Base-by-base conservation (phyloP, 768 basidiomycete genomes). In the Chiua virens region DNA sequence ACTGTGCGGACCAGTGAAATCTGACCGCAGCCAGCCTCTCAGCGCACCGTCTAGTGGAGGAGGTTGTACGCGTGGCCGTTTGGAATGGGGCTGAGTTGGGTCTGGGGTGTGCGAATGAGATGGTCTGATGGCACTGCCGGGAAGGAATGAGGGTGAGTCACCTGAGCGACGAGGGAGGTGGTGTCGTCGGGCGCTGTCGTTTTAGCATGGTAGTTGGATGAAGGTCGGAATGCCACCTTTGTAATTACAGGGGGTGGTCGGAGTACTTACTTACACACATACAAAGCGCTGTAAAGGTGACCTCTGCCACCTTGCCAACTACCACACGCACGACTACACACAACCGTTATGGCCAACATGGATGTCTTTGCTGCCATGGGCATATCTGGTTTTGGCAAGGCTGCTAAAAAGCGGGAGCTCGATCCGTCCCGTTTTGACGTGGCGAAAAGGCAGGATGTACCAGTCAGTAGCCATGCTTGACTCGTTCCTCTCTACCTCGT, bases 321-420 rank as follows among this genome's bases (percentile, higher is more conserved):
- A 20, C 15, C 47, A 34, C 8, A 35, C 17, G 30, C 13, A 30
- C 52, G 7, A 42, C 53, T 42, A 56, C 43, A 41, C 21, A 43
- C 8, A 52, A 32, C 39, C 59, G 49, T 39, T n/a, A 81, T 81
- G 80, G 68, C 68, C 22, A 81, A 85, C 68, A 76, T 78, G 72
- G 89, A 91, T 54, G 71, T 92, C 18, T 79, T 92, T 60, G 83
- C 86, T 3, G 81, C 86, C 11, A 92, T 94, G 86, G 91, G 91
- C 7, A 88, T 93, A 50, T 60, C 82, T 60, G 87, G 87, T 21
- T 94, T 94, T 64, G 92, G 92, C 22, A 93, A 92, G 71, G 70
- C 83, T 39, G 63, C 72, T 22, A 79, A 82, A 66, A 84, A 83
- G 71, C 82, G 77, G 54, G 71, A 80, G 63, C 77, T 91, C 20